Percentiles rank a stretch among this genome's conserved stretches.
Conservation (phyloP, 2,329 filamentous ascomycete genomes). For the Akanthomyces uredinophilus region DNA sequence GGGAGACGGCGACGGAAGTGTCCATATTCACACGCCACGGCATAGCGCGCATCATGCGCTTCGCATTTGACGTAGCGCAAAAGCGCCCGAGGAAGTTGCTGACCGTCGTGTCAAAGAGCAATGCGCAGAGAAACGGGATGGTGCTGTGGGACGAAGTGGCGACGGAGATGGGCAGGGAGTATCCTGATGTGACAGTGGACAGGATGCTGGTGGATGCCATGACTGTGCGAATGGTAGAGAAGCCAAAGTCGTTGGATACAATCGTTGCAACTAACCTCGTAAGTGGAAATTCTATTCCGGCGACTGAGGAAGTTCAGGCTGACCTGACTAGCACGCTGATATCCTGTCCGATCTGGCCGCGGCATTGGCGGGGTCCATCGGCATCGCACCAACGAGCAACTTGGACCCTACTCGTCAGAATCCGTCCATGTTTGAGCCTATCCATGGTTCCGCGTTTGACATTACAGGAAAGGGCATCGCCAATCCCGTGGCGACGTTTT, state of each 20-base stretch:
- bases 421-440: conserved; percentile 57
- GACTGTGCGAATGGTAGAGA: conserved; percentile 59
- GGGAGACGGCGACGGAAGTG: conserved; percentile 59
- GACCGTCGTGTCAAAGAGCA: conserved; percentile 62
- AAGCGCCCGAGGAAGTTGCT: conserved; percentile 52
- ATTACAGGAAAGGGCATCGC: conserved; percentile 52
- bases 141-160: conserved; percentile 64
- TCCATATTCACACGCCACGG: conserved; percentile 57
- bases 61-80: conserved; percentile 57
- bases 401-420: conserved; percentile 54
- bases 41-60: conserved; percentile 55
- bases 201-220: conserved; percentile 66
- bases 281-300: no score
- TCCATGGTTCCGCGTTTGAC: conserved; percentile 55
- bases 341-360: conserved; percentile 68
- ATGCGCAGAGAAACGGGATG: conserved; percentile 62
- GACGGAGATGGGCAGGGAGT: conserved; percentile 48
- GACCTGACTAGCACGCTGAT: conserved; percentile 43
- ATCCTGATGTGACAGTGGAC: conserved; percentile 54
- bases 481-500: conserved; percentile 55
- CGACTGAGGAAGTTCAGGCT: not conserved
- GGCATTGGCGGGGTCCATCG: conserved; percentile 64
- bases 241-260: conserved; percentile 55
- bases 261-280: conserved; percentile 58
- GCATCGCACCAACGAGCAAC: conserved; percentile 66